A percentile compares a stretch with the other conserved stretches of the same genome.
Conservation (phyloP, 306 rosid species). For the Aeschynomene evenia region DNA sequence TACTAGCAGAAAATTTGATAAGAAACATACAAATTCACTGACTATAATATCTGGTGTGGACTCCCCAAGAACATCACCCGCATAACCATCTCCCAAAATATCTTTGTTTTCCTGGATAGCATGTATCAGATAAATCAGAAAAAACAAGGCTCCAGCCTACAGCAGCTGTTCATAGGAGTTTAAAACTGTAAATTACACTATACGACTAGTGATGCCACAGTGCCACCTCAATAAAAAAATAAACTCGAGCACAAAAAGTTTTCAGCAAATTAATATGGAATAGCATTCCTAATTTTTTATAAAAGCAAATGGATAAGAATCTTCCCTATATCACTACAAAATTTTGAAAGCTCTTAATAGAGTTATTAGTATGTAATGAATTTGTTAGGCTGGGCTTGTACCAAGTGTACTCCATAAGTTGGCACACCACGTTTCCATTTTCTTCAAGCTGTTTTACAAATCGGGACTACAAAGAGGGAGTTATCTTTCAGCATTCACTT, state of each 20-base stretch:
- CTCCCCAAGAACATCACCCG: conserved; percentile 88
- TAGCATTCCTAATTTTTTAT: background rate
- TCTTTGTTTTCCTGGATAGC: conserved; percentile 73
- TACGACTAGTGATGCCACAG: background rate
- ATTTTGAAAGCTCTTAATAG: no score
- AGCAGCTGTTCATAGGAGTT: background rate
- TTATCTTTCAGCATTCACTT: no score
- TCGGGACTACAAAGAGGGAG: background rate
- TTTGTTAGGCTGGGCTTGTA: background rate
- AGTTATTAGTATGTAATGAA: background rate
- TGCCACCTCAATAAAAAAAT: background rate
- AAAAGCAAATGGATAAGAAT: background rate
- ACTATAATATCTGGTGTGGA: conserved; percentile 89
- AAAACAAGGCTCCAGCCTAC: background rate
- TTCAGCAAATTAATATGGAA: no score
- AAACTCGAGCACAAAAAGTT: background rate
- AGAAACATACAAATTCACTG: conserved; percentile 75
- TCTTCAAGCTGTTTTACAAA: background rate
- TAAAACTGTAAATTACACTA: background rate
- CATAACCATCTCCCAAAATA: conserved; percentile 74
- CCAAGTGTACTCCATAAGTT: background rate
- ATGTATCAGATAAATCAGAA: conserved; percentile 32
- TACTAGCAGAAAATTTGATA: background rate
- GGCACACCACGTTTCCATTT: background rate
- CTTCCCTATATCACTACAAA: background rate